Base-by-base conservation (phyloP, 2,329 filamentous ascomycete genomes). In the Pseudogymnoascus pannorum region DNA sequence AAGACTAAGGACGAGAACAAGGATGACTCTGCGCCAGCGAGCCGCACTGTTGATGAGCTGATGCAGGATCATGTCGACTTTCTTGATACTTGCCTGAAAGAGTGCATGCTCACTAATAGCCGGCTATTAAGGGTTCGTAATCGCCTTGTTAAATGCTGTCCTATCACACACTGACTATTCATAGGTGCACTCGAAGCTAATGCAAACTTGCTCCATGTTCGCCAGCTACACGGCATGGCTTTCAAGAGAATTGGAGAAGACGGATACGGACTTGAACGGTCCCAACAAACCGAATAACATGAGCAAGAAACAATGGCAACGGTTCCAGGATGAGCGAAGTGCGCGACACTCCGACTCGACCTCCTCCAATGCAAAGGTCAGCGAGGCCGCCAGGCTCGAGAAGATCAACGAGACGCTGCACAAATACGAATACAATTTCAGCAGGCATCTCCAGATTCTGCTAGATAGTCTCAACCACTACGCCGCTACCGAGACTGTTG, bases 1-100 rank as follows among this genome's bases (percentile, higher is more conserved):
- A 87, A 87, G 77, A 83, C 78, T 8, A 81, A 81, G 64, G 82
- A 84, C 61, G 77, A 79, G 11, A 72, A 72, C 64, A 70, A 74
- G 62, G 72, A 73, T 31, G 72, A 72, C 2, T 60, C 64, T 22
- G 66, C 66, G 16, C 69, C 73, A 0, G 72, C 75, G 5, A 78
- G 77, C 40, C 76, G 92, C 36, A 99, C 94, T 0, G 94, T 99
- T 1, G 94, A 99, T 71, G 92, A 97, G 76, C 77, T 99, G 71
- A 99, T 99, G 94, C 91, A 97, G 76, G 92, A 97, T 71, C 94
- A 99, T 75, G 92, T 99, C 63, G 94, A 97, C 75, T 99, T 99
- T 73, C 78, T 99, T 57, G 94, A 97, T 69, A 97, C 94, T 3
- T 99, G 94, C 73, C 79, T 99, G 69, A 99, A 97, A 76, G 94